phyloP scores from a whole-genome alignment of 805 yeast species.

The Pichia kluyveri region DNA sequence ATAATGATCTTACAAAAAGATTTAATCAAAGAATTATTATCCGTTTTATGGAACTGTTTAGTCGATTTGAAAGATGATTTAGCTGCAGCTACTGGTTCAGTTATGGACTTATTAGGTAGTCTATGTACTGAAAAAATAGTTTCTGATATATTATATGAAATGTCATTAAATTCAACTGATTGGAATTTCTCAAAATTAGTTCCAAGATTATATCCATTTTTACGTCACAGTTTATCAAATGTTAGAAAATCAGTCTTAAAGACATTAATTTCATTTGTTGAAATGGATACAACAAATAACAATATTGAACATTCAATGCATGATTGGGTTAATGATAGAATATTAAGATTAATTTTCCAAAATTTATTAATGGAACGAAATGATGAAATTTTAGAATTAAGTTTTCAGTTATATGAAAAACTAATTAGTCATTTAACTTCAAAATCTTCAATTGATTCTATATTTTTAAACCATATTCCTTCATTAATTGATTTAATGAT shows the following conservation, averaged over 20 bases:
- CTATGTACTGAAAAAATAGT: slow-evolving; percentile 78
- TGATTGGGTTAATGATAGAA: slow-evolving; percentile 70
- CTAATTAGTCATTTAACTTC: slow-evolving; percentile 40
- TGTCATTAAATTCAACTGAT: slow-evolving; percentile 30
- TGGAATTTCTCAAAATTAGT: slow-evolving; percentile 61
- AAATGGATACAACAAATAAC: slow-evolving; percentile 31
- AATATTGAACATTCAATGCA: slow-evolving; percentile 23
- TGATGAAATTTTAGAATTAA: slow-evolving; percentile 53
- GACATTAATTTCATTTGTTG: slow-evolving; percentile 67
- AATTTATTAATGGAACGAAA: slow-evolving; percentile 87
- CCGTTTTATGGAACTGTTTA: slow-evolving; percentile 86
- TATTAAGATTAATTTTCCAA: slow-evolving; percentile 73
- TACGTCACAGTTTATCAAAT: slow-evolving; percentile 86
- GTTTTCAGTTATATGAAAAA: slow-evolving; percentile 50
- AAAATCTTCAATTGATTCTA: slow-evolving; percentile 34
- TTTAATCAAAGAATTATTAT: slow-evolving; percentile 39
- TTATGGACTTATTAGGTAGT: slow-evolving; percentile 87
- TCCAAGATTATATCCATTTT: slow-evolving; percentile 87
- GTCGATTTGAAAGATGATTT: slow-evolving; percentile 83
- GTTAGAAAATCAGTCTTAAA: slow-evolving; percentile 84
- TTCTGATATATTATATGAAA: slow-evolving; percentile 56
- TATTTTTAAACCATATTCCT: slow-evolving; percentile 47
- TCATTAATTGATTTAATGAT: slow-evolving; percentile 60
- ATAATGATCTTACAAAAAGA: slow-evolving; percentile 59
- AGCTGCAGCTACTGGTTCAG: slow-evolving; percentile 90